Evolutionary conservation across 192 early-diverging fungal genomes (phyloP), one percentile per base, ranked within the genome.

Genomic region (Dispira simplex): DNA sequence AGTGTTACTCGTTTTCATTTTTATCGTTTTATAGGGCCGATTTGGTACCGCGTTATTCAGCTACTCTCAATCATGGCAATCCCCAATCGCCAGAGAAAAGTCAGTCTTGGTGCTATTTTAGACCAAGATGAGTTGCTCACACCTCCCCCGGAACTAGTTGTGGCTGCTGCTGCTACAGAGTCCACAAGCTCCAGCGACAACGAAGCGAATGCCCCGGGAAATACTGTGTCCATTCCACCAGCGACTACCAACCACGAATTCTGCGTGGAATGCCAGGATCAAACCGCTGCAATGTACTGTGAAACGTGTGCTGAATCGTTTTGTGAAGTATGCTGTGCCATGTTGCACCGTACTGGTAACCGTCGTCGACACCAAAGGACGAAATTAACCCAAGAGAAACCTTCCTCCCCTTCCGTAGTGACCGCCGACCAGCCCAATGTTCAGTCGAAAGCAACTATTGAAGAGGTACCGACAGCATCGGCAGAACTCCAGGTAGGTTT

Each of bases 311-410:
- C 75, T 46, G 93, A 88, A 67, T 74, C 86, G 63, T 97, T 89
- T 81, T 97, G 94, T 71, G 86, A 90, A 66, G 90, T 97, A 27
- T 97, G 94, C 66, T 86, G 78, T 66, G 80, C 77, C 71, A 90
- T 90, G 88, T 74, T 90, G 55, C 88, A 90, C 67, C 85, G 88
- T 52, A 90, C 88, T 0, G 88, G 88, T 28, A 80, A 80, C 46
- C 79, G 88, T 46, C 68, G 62, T n/a, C 71, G 66, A 46, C 88
- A 90, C 65, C 77, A 39, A 6, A 39, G 32, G 32, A 6, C 32
- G 32, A 39, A 39, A 23, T 26, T 56, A 2, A 9, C 48, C 48
- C 48, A 16, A 51, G 48, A 4, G 21, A 23, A 16, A 23, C 4
- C 16, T 23, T 9, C 48, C 21, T 20, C 48, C 21, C 18, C 48